Conservation (phyloP, 1,284 basidiomycete species). For the Ceratobasidium sp. region DNA sequence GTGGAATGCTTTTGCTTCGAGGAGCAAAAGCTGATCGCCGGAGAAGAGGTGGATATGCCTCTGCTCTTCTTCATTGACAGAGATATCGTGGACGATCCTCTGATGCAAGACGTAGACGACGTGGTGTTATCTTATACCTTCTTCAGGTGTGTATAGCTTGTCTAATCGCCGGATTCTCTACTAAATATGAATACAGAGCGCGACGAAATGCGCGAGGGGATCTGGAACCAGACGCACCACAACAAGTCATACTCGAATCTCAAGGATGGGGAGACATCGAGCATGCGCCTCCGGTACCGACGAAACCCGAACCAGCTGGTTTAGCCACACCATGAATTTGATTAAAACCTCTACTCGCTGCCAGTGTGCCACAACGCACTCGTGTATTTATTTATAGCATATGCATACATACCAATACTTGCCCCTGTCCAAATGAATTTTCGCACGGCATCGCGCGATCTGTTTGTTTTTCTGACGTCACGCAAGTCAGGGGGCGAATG, state of each 20-base stretch:
- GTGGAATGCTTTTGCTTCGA: constrained; percentile 99
- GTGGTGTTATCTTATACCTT: constrained; percentile 97
- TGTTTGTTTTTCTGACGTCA: constrained; percentile 13
- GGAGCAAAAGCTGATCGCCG: constrained; percentile 94
- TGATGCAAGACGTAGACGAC: constrained; percentile 88
- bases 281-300: constrained; percentile 3
- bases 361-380: background rate
- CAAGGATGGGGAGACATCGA: constrained; percentile 42
- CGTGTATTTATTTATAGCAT: background rate
- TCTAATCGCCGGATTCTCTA: constrained; percentile 35
- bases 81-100: constrained; percentile 93
- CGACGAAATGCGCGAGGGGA: constrained; percentile 85
- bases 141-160: constrained; percentile 76
- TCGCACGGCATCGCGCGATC: background rate
- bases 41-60: constrained; percentile 98
- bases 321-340: background rate
- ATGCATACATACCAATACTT: background rate
- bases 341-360: background rate
- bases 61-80: constrained; percentile 99
- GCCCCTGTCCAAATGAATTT: background rate
- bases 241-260: constrained; percentile 41
- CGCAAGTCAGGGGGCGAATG: background rate
- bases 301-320: constrained; percentile 4
- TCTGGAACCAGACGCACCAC: constrained; percentile 82
- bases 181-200: constrained; percentile 66